Percentiles rank a stretch among this genome's conserved stretches.
phyloP scores from a whole-genome alignment of 768 basidiomycete species.

The Russula sp. region DNA sequence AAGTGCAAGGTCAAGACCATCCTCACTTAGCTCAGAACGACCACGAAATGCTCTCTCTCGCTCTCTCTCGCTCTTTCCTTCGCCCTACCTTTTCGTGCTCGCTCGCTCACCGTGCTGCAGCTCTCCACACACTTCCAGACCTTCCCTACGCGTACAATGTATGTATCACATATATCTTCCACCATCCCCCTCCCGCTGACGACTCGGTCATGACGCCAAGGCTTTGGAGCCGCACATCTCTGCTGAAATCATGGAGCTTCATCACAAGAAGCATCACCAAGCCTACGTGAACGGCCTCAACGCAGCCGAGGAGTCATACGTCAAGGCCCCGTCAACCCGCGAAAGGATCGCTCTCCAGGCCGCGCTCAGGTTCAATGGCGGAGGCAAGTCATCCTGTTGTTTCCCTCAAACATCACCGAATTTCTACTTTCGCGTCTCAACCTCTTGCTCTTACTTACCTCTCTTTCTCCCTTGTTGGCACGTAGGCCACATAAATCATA shows the following conservation, averaged over 20 bases:
- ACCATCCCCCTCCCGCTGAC: background rate
- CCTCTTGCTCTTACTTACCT: constrained; percentile 13
- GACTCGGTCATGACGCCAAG: constrained; percentile 29
- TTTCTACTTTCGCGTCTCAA: too few species aligned
- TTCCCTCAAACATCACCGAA: too few species aligned
- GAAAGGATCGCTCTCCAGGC: constrained; percentile 79
- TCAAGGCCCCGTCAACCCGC: constrained; percentile 54
- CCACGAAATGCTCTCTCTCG: background rate
- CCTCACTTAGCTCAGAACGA: background rate
- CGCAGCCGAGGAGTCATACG: constrained; percentile 80
- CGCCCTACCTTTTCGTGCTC: constrained; percentile 29
- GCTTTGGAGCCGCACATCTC: constrained; percentile 92
- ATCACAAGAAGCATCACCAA: constrained; percentile 89
- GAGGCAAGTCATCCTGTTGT: constrained; percentile 39
- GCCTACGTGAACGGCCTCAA: constrained; percentile 94
- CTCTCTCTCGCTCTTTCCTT: constrained; percentile 1
- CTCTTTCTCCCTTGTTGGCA: background rate
- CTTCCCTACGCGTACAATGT: constrained; percentile 80
- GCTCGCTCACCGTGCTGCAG: constrained; percentile 35
- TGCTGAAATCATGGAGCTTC: constrained; percentile 87
- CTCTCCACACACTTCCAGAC: constrained; percentile 66
- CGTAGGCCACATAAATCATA: constrained; percentile 87
- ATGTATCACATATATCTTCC: constrained; percentile 18
- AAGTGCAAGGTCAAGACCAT: background rate
- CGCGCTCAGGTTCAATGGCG: constrained; percentile 97